A percentile compares a stretch with the other conserved stretches of the same genome.
phyloP scores from a whole-genome alignment of 31 red algal genomes.

The Odonthalia washingtoniensis region DNA sequence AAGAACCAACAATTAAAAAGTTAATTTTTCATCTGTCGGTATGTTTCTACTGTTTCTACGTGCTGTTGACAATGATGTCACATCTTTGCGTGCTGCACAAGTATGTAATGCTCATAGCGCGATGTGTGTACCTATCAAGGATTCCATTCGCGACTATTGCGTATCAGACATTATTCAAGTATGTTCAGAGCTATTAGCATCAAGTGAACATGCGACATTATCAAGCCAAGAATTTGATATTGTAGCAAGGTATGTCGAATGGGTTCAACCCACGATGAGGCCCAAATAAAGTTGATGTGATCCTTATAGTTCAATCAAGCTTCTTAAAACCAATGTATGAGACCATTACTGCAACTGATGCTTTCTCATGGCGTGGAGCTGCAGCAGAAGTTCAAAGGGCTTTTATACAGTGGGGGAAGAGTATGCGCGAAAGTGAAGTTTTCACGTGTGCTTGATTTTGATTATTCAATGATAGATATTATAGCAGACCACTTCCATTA shows the following conservation, averaged over 20 bases:
- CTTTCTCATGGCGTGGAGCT: conserved; percentile 38
- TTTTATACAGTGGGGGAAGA: conserved; percentile 84
- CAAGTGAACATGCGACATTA: conserved; percentile 12
- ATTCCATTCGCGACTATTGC: conserved; percentile 84
- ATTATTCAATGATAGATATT: conserved; percentile 55
- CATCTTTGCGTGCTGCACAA: conserved; percentile 69
- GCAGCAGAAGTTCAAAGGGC: conserved; percentile 66
- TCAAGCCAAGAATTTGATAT: conserved; percentile 71
- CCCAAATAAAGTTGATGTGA: too few species aligned
- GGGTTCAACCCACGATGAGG: too few species aligned
- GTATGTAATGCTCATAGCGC: conserved; percentile 41
- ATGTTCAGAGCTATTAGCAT: conserved; percentile 37
- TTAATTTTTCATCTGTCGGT: conserved; percentile 20
- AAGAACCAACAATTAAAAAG: not conserved
- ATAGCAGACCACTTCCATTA: conserved; percentile 37
- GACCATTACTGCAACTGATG: conserved; percentile 43
- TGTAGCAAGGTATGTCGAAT: conserved; percentile 80
- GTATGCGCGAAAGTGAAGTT: conserved; percentile 61
- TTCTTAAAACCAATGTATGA: conserved; percentile 69
- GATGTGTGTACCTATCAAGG: conserved; percentile 71
- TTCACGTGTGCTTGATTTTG: conserved; percentile 60
- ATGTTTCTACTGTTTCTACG: conserved; percentile 87
- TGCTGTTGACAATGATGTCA: conserved; percentile 88
- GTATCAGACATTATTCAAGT: conserved; percentile 53
- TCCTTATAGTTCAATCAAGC: conserved; percentile 53